Conservation (phyloP, 441 rosid species). For the Brassica balearica region DNA sequence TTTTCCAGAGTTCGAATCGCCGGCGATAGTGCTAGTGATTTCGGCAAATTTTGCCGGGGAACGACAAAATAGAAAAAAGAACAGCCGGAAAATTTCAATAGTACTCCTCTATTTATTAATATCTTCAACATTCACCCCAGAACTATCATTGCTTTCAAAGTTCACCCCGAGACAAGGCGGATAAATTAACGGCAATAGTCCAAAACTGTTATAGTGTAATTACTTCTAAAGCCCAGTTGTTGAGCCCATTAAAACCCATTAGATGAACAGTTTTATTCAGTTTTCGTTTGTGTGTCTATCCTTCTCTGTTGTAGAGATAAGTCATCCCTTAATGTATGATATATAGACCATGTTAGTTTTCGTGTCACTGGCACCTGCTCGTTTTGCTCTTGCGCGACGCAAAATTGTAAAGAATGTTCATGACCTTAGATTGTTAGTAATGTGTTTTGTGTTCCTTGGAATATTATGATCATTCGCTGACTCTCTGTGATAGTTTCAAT, state of each 20-base stretch:
- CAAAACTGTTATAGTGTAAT: not conserved
- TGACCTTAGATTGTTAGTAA: not conserved
- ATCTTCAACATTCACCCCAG: not conserved
- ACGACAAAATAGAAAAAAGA: constrained; percentile 1
- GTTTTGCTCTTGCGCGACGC: too few species aligned
- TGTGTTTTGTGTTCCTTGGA: not conserved
- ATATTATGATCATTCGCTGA: not conserved
- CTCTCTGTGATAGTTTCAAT: not conserved
- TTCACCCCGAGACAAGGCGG: not conserved
- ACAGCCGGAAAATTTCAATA: not conserved
- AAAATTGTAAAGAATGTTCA: not conserved
- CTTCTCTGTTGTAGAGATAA: not conserved
- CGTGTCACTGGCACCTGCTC: too few species aligned
- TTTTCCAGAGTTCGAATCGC: constrained; percentile 4
- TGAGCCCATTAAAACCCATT: not conserved
- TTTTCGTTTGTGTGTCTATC: too few species aligned
- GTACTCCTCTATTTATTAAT: constrained; percentile 9
- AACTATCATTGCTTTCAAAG: not conserved
- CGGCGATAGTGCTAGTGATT: constrained; percentile 20
- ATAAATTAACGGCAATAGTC: not conserved
- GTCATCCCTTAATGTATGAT: too few species aligned
- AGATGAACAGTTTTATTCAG: too few species aligned
- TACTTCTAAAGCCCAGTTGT: not conserved
- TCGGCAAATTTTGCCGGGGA: constrained; percentile 31
- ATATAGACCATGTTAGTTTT: too few species aligned